Percentiles rank a stretch among this genome's conserved stretches.
These are phyloP conservation scores for Helicocarpus griseus DNA, from an alignment of 2,329 filamentous ascomycete species.

Conservation along the genomic window DNA sequence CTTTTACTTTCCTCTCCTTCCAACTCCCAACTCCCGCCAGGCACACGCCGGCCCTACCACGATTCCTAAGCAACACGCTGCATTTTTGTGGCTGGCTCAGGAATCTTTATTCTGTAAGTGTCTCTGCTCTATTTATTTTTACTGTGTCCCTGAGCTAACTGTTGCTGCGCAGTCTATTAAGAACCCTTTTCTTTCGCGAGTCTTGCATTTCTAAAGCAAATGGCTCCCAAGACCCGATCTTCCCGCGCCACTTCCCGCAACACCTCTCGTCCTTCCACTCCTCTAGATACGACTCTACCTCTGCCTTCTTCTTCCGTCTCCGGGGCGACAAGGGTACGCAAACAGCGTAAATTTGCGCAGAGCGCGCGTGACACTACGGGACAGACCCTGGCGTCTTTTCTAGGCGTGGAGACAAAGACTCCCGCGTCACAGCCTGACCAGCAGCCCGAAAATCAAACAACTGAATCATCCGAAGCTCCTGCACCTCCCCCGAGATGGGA, in stretches of 20 bases:
- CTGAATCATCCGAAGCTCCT: background rate
- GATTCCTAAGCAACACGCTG: conserved; percentile 20
- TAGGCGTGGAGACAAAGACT: conserved; percentile 7
- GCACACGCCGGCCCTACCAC: conserved; percentile 1
- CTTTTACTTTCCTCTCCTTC: conserved; percentile 20
- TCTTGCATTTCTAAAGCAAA: conserved; percentile 9
- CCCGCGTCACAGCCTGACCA: background rate
- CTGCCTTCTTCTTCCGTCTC: conserved; percentile 17
- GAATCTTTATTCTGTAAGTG: conserved; percentile 18
- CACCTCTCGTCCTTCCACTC: conserved; percentile 25
- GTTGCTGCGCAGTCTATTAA: conserved; percentile 8
- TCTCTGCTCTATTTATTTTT: conserved; percentile 3
- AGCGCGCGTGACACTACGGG: conserved; percentile 19
- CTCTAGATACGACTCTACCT: conserved; percentile 15
- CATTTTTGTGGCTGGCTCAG: conserved; percentile 20
- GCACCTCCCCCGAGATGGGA: background rate
- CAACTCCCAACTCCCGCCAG: conserved; percentile 5
- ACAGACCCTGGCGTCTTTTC: conserved; percentile 7
- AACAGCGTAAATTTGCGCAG: conserved; percentile 22
- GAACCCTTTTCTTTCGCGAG: conserved; percentile 4
- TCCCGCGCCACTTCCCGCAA: conserved; percentile 21
- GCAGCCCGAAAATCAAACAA: background rate
- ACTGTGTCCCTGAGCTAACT: conserved; percentile 18
- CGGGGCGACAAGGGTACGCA: conserved; percentile 18
- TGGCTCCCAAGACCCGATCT: conserved; percentile 27